Conservation (phyloP, 2,329 filamentous ascomycete genomes). For the Penicillium griseofulvum region DNA sequence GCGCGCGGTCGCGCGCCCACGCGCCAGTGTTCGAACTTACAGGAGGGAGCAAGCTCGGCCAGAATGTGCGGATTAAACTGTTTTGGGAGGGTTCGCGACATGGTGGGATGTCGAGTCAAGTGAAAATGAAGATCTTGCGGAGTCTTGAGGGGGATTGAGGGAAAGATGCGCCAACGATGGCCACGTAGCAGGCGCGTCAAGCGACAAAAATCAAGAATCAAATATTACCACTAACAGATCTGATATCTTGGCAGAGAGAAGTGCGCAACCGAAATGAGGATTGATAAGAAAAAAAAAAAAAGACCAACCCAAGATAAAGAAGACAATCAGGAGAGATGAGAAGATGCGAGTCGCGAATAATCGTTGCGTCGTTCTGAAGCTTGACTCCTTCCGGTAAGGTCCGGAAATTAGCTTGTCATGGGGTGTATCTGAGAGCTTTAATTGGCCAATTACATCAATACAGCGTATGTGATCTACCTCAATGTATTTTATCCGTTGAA, state of each 20-base stretch:
- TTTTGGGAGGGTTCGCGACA: constrained; percentile 47
- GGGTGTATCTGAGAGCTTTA: neutral
- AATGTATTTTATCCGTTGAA: constrained; percentile 16
- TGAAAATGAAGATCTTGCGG: constrained; percentile 6
- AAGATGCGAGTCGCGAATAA: constrained; percentile 20
- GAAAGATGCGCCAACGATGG: constrained; percentile 36
- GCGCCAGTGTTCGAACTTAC: constrained; percentile 37
- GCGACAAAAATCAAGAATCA: constrained; percentile 9
- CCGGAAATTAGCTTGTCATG: constrained; percentile 15
- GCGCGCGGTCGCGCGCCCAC: constrained; percentile 19
- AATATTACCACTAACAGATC: constrained; percentile 17
- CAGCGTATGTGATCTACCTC: neutral
- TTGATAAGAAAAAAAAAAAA: constrained; percentile 3
- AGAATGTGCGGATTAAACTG: constrained; percentile 48
- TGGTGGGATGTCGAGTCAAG: constrained; percentile 23
- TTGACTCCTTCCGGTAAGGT: constrained; percentile 25
- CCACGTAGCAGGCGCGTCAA: constrained; percentile 48
- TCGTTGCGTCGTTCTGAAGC: constrained; percentile 16
- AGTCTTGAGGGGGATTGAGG: constrained; percentile 9
- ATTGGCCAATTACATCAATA: constrained; percentile 9
- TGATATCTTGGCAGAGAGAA: neutral
- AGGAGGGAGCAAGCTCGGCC: constrained; percentile 42
- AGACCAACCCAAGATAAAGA: constrained; percentile 10
- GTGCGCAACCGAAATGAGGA: neutral
- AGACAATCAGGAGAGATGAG: constrained; percentile 24